Conservation (phyloP, 345 rosid genomes). For the Laguncularia racemosa region DNA sequence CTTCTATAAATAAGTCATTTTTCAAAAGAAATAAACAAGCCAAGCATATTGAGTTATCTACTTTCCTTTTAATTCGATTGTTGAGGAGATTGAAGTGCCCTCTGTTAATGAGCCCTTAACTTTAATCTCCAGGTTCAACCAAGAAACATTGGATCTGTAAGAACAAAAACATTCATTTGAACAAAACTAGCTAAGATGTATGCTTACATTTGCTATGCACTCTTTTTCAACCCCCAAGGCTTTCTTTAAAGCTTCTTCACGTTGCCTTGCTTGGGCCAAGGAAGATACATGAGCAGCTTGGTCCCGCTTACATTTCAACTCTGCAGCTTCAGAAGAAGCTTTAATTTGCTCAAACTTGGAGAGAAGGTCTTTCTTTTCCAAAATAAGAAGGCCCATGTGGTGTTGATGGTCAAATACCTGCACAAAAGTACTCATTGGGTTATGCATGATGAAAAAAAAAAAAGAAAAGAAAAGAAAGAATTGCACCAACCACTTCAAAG, state of each 20-base stretch:
- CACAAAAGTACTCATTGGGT: conserved; percentile 9
- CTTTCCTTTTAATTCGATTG: too few species aligned
- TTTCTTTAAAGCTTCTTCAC: conserved; percentile 78
- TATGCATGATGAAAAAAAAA: conserved; percentile 6
- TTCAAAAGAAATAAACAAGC: too few species aligned
- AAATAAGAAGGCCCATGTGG: conserved; percentile 83
- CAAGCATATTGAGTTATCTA: too few species aligned
- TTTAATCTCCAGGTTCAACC: too few species aligned
- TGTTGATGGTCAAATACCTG: conserved; percentile 89
- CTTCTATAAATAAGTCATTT: too few species aligned
- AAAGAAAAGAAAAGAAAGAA: conserved; percentile 5
- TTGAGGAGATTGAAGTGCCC: too few species aligned
- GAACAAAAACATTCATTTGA: conserved; percentile 5
- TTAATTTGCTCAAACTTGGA: conserved; percentile 57
- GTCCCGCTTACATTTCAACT: conserved; percentile 47
- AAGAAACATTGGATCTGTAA: too few species aligned
- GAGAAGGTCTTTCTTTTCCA: conserved; percentile 65
- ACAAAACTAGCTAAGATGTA: conserved; percentile 2
- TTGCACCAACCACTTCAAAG: background rate
- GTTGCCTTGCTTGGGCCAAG: conserved; percentile 63
- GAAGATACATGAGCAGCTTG: conserved; percentile 59
- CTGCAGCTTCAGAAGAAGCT: conserved; percentile 61
- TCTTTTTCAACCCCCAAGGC: conserved; percentile 80
- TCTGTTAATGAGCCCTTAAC: too few species aligned
- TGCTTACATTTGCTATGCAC: conserved; percentile 80